A percentile compares a stretch with the other conserved stretches of the same genome.
These are phyloP conservation scores for Pseudopyrenochaeta lycopersici DNA, from an alignment of 2,329 filamentous ascomycete species.

Conservation along the genomic window DNA sequence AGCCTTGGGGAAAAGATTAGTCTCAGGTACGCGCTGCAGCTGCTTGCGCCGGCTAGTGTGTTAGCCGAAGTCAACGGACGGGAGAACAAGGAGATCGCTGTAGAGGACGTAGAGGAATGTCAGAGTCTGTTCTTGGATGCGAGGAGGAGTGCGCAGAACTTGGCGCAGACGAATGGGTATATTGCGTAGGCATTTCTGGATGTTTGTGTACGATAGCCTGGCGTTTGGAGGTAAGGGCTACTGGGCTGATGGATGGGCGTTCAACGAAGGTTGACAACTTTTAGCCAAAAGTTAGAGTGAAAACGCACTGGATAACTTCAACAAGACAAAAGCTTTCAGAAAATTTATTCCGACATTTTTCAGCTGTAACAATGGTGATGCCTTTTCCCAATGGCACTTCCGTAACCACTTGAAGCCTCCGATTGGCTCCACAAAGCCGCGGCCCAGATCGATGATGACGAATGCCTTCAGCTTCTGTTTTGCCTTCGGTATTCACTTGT, in stretches of 20 bases:
- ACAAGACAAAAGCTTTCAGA: conserved; percentile 1
- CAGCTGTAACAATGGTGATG: not conserved
- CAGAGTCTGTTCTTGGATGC: conserved; percentile 59
- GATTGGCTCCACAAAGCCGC: conserved; percentile 29
- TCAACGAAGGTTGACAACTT: conserved; percentile 3
- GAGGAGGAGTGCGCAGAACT: conserved; percentile 54
- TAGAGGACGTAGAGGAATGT: conserved; percentile 65
- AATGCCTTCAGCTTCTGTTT: conserved; percentile 7
- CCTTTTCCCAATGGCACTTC: not conserved
- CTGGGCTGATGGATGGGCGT: conserved; percentile 7
- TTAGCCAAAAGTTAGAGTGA: conserved; percentile 13
- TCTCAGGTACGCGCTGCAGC: conserved; percentile 89
- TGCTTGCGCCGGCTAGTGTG: conserved; percentile 90
- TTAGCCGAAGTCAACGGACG: conserved; percentile 75
- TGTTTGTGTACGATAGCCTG: conserved; percentile 17
- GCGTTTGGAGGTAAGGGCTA: conserved; percentile 16
- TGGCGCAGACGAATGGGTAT: conserved; percentile 40
- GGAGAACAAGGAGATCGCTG: conserved; percentile 58
- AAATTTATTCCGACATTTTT: not conserved
- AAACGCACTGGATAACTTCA: conserved; percentile 7
- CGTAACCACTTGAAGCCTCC: conserved; percentile 29
- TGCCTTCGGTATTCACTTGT: conserved; percentile 3
- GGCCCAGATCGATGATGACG: conserved; percentile 12
- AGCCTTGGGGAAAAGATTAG: conserved; percentile 89
- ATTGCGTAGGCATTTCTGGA: conserved; percentile 35